phyloP scores from a whole-genome alignment of 345 rosid species.

The Crucihimalaya himalaica region DNA sequence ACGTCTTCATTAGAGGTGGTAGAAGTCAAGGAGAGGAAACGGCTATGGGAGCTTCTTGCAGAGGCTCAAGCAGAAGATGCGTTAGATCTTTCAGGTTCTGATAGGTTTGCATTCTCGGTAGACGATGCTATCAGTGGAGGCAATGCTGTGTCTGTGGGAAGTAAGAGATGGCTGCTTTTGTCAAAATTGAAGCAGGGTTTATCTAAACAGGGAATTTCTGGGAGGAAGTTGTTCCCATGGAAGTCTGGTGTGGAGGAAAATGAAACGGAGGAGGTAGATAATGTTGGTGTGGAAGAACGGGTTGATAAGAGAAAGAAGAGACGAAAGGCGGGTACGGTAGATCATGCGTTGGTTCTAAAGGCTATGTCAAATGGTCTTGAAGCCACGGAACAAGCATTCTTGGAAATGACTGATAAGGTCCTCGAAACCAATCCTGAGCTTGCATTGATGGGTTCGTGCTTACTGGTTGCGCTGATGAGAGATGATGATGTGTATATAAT shows the following conservation, averaged over 20 bases:
- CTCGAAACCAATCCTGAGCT: slow-evolving; percentile 86
- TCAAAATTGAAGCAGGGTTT: slow-evolving; percentile 87
- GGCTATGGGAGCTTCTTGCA: slow-evolving; percentile 82
- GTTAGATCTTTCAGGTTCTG: slow-evolving; percentile 93
- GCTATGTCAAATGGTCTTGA: slow-evolving; percentile 89
- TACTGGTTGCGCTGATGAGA: slow-evolving; percentile 90
- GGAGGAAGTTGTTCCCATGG: slow-evolving; percentile 77
- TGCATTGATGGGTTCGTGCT: slow-evolving; percentile 96
- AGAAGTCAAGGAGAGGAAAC: slow-evolving; percentile 51
- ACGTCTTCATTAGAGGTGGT: slow-evolving; percentile 61
- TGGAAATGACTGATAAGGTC: slow-evolving; percentile 95
- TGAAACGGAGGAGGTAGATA: slow-evolving; percentile 53
- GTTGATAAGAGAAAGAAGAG: slow-evolving; percentile 54
- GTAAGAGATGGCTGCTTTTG: slow-evolving; percentile 78
- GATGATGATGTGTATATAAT: slow-evolving; percentile 95
- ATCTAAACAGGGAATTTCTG: slow-evolving; percentile 54
- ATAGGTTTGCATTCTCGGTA: slow-evolving; percentile 85
- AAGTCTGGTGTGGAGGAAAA: slow-evolving; percentile 71
- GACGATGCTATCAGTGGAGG: slow-evolving; percentile 77
- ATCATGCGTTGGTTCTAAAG: slow-evolving; percentile 72
- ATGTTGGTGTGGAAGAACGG: slow-evolving; percentile 57
- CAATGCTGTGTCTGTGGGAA: slow-evolving; percentile 64
- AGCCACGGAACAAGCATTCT: slow-evolving; percentile 72
- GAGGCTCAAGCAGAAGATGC: slow-evolving; percentile 88
- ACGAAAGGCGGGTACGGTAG: slow-evolving; percentile 80